These are phyloP conservation scores for Aspergillus fumigatiaffinis DNA, from an alignment of 2,329 filamentous ascomycete species.

Conservation along the genomic window DNA sequence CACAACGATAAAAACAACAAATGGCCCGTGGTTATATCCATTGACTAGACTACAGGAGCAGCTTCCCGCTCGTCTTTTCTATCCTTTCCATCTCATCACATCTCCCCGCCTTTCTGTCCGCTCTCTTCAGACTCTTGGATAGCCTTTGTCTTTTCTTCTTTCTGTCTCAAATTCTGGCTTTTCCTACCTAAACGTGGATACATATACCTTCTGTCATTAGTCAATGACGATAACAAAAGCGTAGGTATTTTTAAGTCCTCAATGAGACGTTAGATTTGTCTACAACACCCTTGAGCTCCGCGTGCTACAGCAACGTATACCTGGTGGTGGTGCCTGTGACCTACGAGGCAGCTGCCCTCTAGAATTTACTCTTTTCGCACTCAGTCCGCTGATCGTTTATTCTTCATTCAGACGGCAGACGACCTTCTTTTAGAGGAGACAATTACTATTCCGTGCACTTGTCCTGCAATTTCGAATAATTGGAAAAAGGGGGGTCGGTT, in stretches of 20 bases:
- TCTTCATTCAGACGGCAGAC: neutral
- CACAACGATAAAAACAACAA: neutral
- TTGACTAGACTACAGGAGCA: neutral
- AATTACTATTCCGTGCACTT: conserved; percentile 4
- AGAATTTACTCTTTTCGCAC: conserved; percentile 11
- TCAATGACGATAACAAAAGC: neutral
- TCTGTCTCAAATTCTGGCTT: neutral
- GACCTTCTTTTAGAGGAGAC: conserved; percentile 3
- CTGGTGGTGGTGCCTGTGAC: conserved; percentile 30
- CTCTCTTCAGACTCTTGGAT: neutral
- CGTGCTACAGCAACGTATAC: conserved; percentile 6
- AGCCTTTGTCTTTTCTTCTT: neutral
- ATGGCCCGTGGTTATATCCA: neutral
- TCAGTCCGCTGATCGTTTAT: conserved; percentile 25
- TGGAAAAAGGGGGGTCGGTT: conserved; percentile 10
- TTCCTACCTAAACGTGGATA: neutral
- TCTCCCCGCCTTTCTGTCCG: neutral
- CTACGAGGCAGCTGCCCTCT: conserved; percentile 33
- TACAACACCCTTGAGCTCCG: neutral
- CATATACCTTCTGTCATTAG: neutral
- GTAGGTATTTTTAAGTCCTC: neutral
- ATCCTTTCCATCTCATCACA: neutral
- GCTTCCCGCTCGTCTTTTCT: neutral
- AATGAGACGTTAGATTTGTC: neutral
- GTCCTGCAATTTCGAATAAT: neutral